phyloP scores from a whole-genome alignment of 2,329 filamentous ascomycete species.

The Colletotrichum liaoningense region DNA sequence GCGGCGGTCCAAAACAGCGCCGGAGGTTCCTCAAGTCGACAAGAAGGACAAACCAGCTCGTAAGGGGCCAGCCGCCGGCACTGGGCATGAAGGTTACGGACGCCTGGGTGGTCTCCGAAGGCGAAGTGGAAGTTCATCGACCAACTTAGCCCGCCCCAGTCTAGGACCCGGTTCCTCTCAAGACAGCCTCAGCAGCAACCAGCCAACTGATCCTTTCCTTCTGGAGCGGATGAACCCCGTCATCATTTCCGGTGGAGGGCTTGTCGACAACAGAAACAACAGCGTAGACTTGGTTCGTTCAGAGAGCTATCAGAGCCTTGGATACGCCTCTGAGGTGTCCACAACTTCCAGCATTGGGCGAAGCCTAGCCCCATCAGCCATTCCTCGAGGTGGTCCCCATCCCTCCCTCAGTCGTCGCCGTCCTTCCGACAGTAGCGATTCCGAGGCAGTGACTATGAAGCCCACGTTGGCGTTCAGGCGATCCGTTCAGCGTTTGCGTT shows the following conservation, averaged over 20 bases:
- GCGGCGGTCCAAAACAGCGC: constrained; percentile 74
- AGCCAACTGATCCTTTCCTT: constrained; percentile 66
- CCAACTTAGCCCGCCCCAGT: constrained; percentile 58
- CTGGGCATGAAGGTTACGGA: constrained; percentile 90
- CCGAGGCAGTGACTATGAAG: constrained; percentile 59
- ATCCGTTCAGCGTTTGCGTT: constrained; percentile 63
- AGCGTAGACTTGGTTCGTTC: constrained; percentile 60
- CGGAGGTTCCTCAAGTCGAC: constrained; percentile 60
- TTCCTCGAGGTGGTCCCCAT: constrained; percentile 52
- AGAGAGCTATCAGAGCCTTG: constrained; percentile 62
- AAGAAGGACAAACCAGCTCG: constrained; percentile 69
- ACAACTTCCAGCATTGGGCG: constrained; percentile 52
- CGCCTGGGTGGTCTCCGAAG: constrained; percentile 70
- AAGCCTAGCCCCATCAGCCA: constrained; percentile 66
- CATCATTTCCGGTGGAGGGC: constrained; percentile 72
- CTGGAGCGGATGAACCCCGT: constrained; percentile 73
- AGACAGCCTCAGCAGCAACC: constrained; percentile 59
- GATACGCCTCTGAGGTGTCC: constrained; percentile 53
- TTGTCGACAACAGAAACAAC: constrained; percentile 70
- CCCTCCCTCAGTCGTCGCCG: constrained; percentile 47
- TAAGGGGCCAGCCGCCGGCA: constrained; percentile 90
- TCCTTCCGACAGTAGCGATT: constrained; percentile 69
- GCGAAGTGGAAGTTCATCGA: constrained; percentile 70
- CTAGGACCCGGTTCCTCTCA: constrained; percentile 59
- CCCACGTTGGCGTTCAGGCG: constrained; percentile 66